These are phyloP conservation scores for Xerocomus brunneocitrinus DNA, from an alignment of 768 basidiomycete genomes.

Conservation along the genomic window DNA sequence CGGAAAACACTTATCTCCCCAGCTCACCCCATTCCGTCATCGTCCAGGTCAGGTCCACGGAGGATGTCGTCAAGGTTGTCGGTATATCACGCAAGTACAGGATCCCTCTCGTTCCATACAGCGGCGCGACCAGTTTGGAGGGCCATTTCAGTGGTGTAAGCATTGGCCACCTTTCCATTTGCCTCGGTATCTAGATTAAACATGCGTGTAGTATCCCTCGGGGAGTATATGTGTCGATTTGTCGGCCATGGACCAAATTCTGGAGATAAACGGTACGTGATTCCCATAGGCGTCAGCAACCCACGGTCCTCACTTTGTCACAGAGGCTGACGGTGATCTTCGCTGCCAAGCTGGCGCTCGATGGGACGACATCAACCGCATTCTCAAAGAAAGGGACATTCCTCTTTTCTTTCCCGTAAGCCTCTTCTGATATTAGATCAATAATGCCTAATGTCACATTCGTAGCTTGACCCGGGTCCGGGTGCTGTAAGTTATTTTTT, in stretches of 20 bases:
- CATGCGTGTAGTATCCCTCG: slow-evolving; percentile 29
- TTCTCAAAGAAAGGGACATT: slow-evolving; percentile 62
- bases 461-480: slow-evolving; percentile 66
- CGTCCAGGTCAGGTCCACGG: slow-evolving; percentile 60
- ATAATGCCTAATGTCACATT: not conserved
- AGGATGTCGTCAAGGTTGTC: slow-evolving; percentile 79
- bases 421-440: not conserved
- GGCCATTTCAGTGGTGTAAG: slow-evolving; percentile 78
- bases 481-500: slow-evolving; percentile 47
- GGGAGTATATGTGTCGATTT: slow-evolving; percentile 69
- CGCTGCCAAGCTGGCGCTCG: slow-evolving; percentile 70
- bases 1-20: slow-evolving; percentile 66
- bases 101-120: slow-evolving; percentile 76
- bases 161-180: not conserved
- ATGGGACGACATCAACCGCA: slow-evolving; percentile 76
- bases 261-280: slow-evolving; percentile 50
- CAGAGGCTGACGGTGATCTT: slow-evolving; percentile 70
- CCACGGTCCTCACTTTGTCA: not conserved
- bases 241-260: slow-evolving; percentile 61
- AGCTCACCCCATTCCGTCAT: slow-evolving; percentile 52
- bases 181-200: slow-evolving; percentile 3
- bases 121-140: slow-evolving; percentile 84
- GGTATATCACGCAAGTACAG: slow-evolving; percentile 68
- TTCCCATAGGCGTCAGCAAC: slow-evolving; percentile 1
- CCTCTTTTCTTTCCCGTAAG: slow-evolving; percentile 84